Base-by-base conservation (phyloP, 805 yeast species). In the Hermanozyma aechmeae region DNA sequence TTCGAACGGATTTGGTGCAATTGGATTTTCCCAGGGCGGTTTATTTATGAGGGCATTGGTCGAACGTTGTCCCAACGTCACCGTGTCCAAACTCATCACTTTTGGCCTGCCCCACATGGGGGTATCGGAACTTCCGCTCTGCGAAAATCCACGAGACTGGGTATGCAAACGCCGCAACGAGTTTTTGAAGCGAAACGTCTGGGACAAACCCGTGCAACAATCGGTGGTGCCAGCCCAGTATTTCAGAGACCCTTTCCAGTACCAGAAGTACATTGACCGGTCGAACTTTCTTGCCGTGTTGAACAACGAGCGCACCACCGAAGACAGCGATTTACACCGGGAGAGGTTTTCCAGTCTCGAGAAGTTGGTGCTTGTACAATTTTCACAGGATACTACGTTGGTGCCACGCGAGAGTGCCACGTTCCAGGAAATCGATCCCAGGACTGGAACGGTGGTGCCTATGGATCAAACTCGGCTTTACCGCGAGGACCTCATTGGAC, bases 11-110 rank as follows among this genome's bases (percentile, higher is more conserved):
- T 77, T 80, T 45, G 77, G 79, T 47, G 82, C 77, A 5, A 63
- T 82, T 23, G 94, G 94, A 4, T 76, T 79, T 40, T 79, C 89
- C 0, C 94, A 82, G 47, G 94, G 94, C 23, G 94, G 94, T 0
- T 51, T 82, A n/a, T 75, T 82, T 36, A 54, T 79, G n/a, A 53
- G 94, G 26, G 78, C 77, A 4, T 65, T 78, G 16, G 59, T 73
- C 16, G 79, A 83, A 45, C 51, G 68, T 15, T 82, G 89, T 50
- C 50, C 59, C 3, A 31, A 26, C 12, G 39, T 50, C 3, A 27
- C 38, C 3, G 59, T 79, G 3, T 50, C 66, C 28, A 73, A 62
- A 17, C 54, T 82, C 27, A 56, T 82, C 10, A 79, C 93, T 0
- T 79, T 78, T 52, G 94, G 94, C 0, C 74, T 85, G 2, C 94